Evolutionary conservation across 306 rosid species (phyloP), one percentile per base, ranked within the genome.

Genomic region (Vigna reflexopilosa): DNA sequence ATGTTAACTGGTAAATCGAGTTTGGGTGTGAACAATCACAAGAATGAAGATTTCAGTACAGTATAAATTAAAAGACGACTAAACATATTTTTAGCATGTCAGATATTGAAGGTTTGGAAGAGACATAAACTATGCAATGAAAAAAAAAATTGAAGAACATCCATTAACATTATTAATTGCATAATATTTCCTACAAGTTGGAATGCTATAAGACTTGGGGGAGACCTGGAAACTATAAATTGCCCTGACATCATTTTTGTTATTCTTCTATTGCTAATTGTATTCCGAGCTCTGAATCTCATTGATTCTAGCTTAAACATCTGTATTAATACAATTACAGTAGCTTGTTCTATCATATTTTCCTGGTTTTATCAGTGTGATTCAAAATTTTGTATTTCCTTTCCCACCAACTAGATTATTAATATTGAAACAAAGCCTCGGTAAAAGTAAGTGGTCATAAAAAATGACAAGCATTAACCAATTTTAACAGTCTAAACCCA

Each of bases 391-490:
- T 4, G 20, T 54, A 77, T 63, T 52, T 14, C 76, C 75, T 45
- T 20, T 40, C 67, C 48, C 20, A 12, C 55, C 58, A 80, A 83
- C 22, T 32, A 55, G 15, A 47, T 24, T 42, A 80, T 30, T 57
- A 48, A 72, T 42, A 80, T 30, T 57, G 48, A 72, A 54, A 49
- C 54, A 73, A 67, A 62, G 38, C 48, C 58, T 70, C 32, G 56
- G 70, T 30, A 75, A 24, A 56, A 69, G 34, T 49, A 64, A 45
- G 26, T 49, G 36, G 7, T 56, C 19, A 52, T 9, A 22, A 26
- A 17, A 59, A 51, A 55, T 34, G 38, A 11, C 51, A 57, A 73
- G 34, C 79, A 64, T 34, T 22, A 79, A 40, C 54, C 36, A 82
- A 45, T n/a, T 34, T 26, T 26, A 26, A 26, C 38, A 55, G 51